Base-by-base conservation (phyloP, 73 alveolate species). In the Paramecium octaurelia region DNA sequence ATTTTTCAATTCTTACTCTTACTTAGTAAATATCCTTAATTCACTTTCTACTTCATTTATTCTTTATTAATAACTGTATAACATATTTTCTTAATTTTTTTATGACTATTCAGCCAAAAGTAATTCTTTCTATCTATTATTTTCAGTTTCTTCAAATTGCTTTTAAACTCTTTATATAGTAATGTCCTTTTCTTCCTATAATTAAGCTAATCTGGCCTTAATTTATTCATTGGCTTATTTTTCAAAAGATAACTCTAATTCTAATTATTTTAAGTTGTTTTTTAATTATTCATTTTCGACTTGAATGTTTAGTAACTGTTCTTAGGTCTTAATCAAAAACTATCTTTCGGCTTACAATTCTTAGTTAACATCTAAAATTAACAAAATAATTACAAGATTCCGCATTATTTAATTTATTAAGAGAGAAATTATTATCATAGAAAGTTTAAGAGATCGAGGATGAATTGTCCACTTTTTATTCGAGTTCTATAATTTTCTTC, bases 341-440 rank as follows among this genome's bases (percentile, higher is more conserved):
- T 64, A 34, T 64, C 84, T 64, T 64, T 64, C 84, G 2, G 84
- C 84, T 64, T 64, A 64, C 12, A 64, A 64, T 64, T 64, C 84
- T 64, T 64, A 6, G 16, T 6, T 31, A 4, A 16, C 3, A 12
- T 31, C 84, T 64, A 64, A 21, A 1, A 64, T 31, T 27, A 64
- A 27, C 3, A 64, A 14, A n/a, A 85, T 8, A 2, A 27, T 12
- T 64, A 64, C 84, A 31, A 23, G 84, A 64, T 31, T 64, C 84
- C 7, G 46, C 42, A 31, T 34, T 12, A 64, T 34, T 64, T 27
- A 18, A 12, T 24, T 27, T 64, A 12, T 64, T 31, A 14, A 64
- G 27, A 12, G 84, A 31, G 11, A 64, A 12, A 64, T 10, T 64
- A 1, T 50, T 50, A 10, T 64, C 84, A 64, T 64, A 64, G 27